A percentile compares a stretch with the other conserved stretches of the same genome.
phyloP scores from a whole-genome alignment of 1,284 basidiomycete species.

The Trametes pubescens region DNA sequence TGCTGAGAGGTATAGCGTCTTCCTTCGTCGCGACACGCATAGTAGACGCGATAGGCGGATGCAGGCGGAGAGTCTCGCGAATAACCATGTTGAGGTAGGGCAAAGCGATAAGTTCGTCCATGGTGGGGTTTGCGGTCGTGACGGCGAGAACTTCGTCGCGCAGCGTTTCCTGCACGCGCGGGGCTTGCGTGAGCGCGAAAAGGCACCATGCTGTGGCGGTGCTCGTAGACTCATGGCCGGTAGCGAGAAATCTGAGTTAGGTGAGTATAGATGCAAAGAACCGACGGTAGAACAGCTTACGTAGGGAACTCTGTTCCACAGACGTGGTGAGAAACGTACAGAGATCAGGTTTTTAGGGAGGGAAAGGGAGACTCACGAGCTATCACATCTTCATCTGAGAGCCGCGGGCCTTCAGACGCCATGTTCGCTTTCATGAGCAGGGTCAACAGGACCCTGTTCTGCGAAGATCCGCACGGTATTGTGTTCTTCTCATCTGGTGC shows the following conservation, averaged over 20 bases:
- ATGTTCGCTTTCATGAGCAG: constrained; percentile 56
- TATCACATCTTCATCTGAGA: constrained; percentile 63
- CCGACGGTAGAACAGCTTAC: neutral
- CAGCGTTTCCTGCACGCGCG: constrained; percentile 68
- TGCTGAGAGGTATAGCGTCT: constrained; percentile 49
- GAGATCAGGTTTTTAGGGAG: no score
- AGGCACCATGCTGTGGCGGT: constrained; percentile 64
- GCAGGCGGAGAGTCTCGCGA: constrained; percentile 73
- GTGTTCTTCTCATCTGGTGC: constrained; percentile 9
- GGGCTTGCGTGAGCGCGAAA: constrained; percentile 64
- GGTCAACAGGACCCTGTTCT: constrained; percentile 42
- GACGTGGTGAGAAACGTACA: neutral
- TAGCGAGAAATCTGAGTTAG: constrained; percentile 29
- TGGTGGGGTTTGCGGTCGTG: constrained; percentile 46
- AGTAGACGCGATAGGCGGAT: constrained; percentile 66
- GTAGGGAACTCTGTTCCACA: constrained; percentile 18
- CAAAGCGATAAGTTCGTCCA: constrained; percentile 60
- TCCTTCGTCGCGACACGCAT: constrained; percentile 61
- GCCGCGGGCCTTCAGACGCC: constrained; percentile 52
- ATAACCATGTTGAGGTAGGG: constrained; percentile 65
- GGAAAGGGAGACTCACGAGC: constrained; percentile 55
- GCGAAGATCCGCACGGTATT: constrained; percentile 24
- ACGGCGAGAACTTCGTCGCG: constrained; percentile 69
- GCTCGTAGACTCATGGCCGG: constrained; percentile 69
- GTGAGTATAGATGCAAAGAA: constrained; percentile 29